A percentile compares a stretch with the other conserved stretches of the same genome.
Conservation (phyloP, 1,284 basidiomycete genomes). For the Pisolithus thermaeus region DNA sequence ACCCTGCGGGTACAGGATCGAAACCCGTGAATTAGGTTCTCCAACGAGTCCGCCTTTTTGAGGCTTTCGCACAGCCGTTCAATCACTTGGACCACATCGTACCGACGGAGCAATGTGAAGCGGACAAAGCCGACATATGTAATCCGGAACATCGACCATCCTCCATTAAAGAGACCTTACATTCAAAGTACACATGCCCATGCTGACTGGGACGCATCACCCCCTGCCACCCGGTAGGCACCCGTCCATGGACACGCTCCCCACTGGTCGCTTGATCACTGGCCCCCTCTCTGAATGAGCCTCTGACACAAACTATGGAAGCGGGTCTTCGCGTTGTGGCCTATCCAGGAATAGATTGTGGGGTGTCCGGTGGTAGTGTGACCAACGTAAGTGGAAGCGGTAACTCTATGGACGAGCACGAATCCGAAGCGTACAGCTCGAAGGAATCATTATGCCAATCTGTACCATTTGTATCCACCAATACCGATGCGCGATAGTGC, state of each 20-base stretch:
- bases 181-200: conserved; percentile 30
- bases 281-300: conserved; percentile 39
- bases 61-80: too few species aligned
- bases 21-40: too few species aligned
- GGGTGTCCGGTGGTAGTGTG: too few species aligned
- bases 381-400: too few species aligned
- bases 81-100: too few species aligned
- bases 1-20: too few species aligned
- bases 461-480: too few species aligned
- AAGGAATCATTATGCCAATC: background rate
- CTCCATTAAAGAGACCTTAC: conserved; percentile 18
- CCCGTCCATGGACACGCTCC: conserved; percentile 47
- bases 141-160: conserved; percentile 65
- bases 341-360: conserved; percentile 42
- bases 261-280: conserved; percentile 55
- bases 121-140: conserved; percentile 44
- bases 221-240: conserved; percentile 43
- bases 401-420: conserved; percentile 31
- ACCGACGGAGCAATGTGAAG: too few species aligned
- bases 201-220: conserved; percentile 46
- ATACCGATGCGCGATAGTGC: too few species aligned
- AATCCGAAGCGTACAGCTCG: conserved; percentile 16
- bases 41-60: too few species aligned
- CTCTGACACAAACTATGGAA: conserved; percentile 30
- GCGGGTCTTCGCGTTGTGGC: conserved; percentile 37